These are phyloP conservation scores for Cryptococcus hybrid DNA, from an alignment of 1,284 basidiomycete species.

Conservation along the genomic window DNA sequence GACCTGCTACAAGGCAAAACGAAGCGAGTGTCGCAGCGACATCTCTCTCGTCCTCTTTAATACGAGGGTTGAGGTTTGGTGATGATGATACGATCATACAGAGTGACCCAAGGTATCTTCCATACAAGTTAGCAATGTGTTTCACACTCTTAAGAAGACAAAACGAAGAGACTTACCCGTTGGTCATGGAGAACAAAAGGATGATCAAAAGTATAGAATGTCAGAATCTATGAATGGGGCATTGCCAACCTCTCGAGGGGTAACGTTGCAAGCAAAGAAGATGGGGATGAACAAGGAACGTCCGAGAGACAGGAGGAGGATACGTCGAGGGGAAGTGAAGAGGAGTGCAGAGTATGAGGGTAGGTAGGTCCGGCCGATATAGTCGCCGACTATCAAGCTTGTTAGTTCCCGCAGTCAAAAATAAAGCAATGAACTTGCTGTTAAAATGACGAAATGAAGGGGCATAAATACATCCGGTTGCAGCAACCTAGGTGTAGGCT, in stretches of 20 bases:
- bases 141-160: conserved; percentile 45
- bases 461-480: conserved; percentile 48
- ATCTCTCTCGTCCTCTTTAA: conserved; percentile 66
- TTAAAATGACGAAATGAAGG: conserved; percentile 51
- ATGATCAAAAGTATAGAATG: conserved; percentile 68
- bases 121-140: not conserved
- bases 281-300: conserved; percentile 75
- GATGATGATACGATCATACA: conserved; percentile 49
- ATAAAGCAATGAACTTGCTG: conserved; percentile 28
- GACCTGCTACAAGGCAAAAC: conserved; percentile 73
- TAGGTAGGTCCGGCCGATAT: conserved; percentile 65
- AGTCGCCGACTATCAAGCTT: conserved; percentile 61
- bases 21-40: conserved; percentile 74
- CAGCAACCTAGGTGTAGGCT: conserved; percentile 41
- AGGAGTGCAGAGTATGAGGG: conserved; percentile 65
- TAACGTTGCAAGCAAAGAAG: conserved; percentile 73
- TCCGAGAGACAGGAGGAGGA: conserved; percentile 62
- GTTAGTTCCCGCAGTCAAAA: not conserved
- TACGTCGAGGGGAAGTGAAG: conserved; percentile 63
- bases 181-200: conserved; percentile 68
- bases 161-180: conserved; percentile 59
- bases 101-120: conserved; percentile 38
- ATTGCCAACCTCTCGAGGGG: conserved; percentile 15
- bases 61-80: conserved; percentile 41
- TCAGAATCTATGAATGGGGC: conserved; percentile 59